phyloP scores from a whole-genome alignment of 2,329 filamentous ascomycete genomes.

The Trichoderma simmonsii region DNA sequence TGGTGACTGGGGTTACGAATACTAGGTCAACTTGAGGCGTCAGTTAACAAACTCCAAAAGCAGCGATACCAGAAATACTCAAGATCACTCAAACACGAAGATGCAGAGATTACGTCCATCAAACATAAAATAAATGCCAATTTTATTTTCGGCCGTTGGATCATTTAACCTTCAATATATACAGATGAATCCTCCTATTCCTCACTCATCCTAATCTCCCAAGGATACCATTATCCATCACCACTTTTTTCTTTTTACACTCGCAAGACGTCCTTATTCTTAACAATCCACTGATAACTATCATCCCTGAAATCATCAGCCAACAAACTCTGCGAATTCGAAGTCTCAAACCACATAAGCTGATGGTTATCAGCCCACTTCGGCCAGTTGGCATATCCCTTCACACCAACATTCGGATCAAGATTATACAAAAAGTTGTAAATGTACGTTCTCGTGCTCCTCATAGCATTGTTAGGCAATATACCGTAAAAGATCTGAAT shows the following conservation, averaged over 20 bases:
- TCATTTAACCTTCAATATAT: not conserved
- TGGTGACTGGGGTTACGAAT: no score
- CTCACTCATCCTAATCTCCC: not conserved
- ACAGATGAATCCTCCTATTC: not conserved
- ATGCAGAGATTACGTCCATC: not conserved
- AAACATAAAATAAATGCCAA: not conserved
- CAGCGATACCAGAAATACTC: no score
- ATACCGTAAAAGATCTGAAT: conserved; percentile 67
- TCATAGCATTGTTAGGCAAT: conserved; percentile 58
- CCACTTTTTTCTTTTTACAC: conserved; percentile 23
- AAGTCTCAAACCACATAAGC: conserved; percentile 47
- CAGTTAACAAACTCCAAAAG: not conserved
- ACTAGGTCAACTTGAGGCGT: not conserved
- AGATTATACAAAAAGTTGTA: conserved; percentile 67
- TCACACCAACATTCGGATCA: conserved; percentile 61
- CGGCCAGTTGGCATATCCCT: conserved; percentile 41
- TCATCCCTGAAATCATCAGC: conserved; percentile 39
- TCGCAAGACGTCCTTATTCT: conserved; percentile 26
- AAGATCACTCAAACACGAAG: not conserved
- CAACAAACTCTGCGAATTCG: conserved; percentile 30
- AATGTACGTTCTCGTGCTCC: conserved; percentile 65
- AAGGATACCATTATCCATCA: not conserved
- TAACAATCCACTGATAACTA: conserved; percentile 28
- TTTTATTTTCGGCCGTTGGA: not conserved
- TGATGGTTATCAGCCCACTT: conserved; percentile 42